phyloP scores from a whole-genome alignment of 2,329 filamentous ascomycete species.

The Triangularia verruculosa region DNA sequence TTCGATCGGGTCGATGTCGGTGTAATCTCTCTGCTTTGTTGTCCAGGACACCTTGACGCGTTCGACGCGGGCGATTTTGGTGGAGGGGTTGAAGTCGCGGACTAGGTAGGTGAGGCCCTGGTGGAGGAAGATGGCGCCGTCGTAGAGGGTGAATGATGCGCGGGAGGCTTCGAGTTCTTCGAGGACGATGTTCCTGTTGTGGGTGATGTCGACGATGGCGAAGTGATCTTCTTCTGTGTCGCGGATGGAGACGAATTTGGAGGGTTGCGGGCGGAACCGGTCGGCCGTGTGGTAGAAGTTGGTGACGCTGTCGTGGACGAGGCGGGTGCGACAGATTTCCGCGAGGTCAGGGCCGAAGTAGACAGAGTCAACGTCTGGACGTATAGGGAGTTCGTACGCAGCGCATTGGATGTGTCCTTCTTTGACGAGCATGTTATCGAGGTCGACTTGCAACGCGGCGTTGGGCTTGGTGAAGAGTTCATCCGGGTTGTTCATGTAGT shows the following conservation, averaged over 20 bases:
- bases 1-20: slow-evolving; percentile 89
- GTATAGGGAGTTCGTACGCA: slow-evolving; percentile 90
- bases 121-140: slow-evolving; percentile 94
- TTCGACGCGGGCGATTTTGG: slow-evolving; percentile 81
- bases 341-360: slow-evolving; percentile 78
- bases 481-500: slow-evolving; percentile 95
- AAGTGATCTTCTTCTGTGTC: slow-evolving; percentile 90
- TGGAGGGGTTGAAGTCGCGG: slow-evolving; percentile 79
- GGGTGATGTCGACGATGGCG: slow-evolving; percentile 84
- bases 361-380: slow-evolving; percentile 65
- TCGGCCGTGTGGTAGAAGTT: slow-evolving; percentile 91
- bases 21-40: slow-evolving; percentile 88
- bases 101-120: slow-evolving; percentile 93
- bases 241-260: slow-evolving; percentile 79
- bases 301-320: slow-evolving; percentile 65
- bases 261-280: slow-evolving; percentile 81
- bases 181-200: slow-evolving; percentile 77
- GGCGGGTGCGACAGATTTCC: slow-evolving; percentile 68
- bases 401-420: slow-evolving; percentile 96
- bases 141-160: slow-evolving; percentile 95
- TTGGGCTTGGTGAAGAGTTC: slow-evolving; percentile 93
- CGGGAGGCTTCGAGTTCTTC: slow-evolving; percentile 95
- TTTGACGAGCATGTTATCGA: slow-evolving; percentile 85
- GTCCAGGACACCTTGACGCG: slow-evolving; percentile 92
- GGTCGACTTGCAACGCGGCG: slow-evolving; percentile 81